Evolutionary conservation across 2,329 filamentous ascomycete species (phyloP).

Genomic region (Fusarium ambrosium): DNA sequence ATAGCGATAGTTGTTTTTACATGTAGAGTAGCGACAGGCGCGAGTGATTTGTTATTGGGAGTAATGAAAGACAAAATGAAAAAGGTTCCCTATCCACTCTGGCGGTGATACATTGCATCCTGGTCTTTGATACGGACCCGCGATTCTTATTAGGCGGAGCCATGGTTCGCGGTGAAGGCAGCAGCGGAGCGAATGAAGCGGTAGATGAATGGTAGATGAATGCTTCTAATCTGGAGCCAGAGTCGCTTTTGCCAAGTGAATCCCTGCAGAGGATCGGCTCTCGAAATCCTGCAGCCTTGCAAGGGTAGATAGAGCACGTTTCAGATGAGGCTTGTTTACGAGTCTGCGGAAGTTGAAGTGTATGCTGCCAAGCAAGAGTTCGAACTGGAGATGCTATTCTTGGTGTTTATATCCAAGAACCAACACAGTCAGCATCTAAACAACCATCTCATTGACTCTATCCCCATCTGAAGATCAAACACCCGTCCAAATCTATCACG

Average conservation of each 20-base stretch:
- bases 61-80: conserved; percentile 29
- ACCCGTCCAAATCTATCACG: conserved; percentile 1
- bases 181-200: neutral
- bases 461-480: neutral
- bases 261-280: conserved; percentile 9
- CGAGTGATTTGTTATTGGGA: conserved; percentile 28
- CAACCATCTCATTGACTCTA: neutral
- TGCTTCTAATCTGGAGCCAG: conserved; percentile 1
- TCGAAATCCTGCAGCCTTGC: conserved; percentile 20
- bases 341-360: neutral
- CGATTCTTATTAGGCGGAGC: neutral
- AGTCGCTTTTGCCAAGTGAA: neutral
- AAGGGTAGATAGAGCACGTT: conserved; percentile 32
- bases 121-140: neutral
- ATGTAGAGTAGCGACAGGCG: conserved; percentile 34
- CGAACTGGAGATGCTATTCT: neutral
- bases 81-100: neutral
- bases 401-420: neutral
- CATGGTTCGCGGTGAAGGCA: neutral
- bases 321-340: conserved; percentile 22
- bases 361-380: neutral
- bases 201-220: neutral
- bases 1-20: conserved; percentile 36
- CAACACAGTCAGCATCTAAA: neutral
- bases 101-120: neutral